These are phyloP conservation scores for Vitellaria paradoxa DNA, from an alignment of 179 eudicot genomes.

Conservation along the genomic window DNA sequence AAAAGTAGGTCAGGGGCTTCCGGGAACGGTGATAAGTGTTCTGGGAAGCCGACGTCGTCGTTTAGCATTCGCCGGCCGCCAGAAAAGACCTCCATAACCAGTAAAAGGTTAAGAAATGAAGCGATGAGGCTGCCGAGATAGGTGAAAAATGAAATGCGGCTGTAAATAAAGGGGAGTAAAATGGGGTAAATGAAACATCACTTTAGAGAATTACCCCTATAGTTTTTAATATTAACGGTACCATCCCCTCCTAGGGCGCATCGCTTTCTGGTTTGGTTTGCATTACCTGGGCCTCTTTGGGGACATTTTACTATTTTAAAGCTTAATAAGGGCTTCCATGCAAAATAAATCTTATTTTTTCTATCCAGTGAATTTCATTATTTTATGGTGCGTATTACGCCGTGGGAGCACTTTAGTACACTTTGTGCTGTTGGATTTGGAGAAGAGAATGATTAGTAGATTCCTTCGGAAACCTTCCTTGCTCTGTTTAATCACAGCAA, in stretches of 20 bases:
- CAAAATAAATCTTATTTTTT: too few species aligned
- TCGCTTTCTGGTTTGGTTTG: too few species aligned
- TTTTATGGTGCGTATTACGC: too few species aligned
- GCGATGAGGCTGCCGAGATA: neutral
- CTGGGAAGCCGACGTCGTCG: conserved; percentile 11
- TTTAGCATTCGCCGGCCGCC: conserved; percentile 7
- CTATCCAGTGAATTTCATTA: too few species aligned
- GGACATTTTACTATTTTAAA: too few species aligned
- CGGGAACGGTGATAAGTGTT: conserved; percentile 18
- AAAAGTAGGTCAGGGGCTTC: conserved; percentile 6
- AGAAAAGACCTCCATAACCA: conserved; percentile 12
- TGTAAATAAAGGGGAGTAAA: neutral
- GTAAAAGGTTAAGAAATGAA: neutral
- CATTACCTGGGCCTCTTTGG: too few species aligned
- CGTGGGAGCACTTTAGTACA: too few species aligned
- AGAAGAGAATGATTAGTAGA: conserved; percentile 13
- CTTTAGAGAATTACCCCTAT: neutral
- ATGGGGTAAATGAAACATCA: conserved; percentile 2
- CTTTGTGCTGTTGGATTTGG: too few species aligned
- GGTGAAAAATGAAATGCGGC: neutral
- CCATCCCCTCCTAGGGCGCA: neutral
- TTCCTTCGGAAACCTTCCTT: conserved; percentile 11
- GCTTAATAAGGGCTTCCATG: too few species aligned
- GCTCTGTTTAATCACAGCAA: conserved; percentile 9
- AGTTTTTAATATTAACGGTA: neutral